These are phyloP conservation scores for Aspergillus quadrilineatus DNA, from an alignment of 2,329 filamentous ascomycete genomes.

Conservation along the genomic window DNA sequence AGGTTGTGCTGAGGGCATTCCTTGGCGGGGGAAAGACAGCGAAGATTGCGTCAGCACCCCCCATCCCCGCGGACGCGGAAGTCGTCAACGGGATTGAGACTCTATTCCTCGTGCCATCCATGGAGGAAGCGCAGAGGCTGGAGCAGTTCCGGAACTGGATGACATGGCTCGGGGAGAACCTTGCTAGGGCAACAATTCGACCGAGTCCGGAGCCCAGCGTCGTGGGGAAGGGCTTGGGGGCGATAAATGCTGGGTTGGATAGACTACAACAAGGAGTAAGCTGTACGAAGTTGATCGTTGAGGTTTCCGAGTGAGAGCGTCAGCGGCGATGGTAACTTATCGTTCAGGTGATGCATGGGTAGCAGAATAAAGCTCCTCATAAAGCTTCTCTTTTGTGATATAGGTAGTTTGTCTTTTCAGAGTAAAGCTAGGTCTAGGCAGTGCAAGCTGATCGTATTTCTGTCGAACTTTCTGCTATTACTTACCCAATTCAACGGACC, in stretches of 20 bases:
- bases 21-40: constrained; percentile 5
- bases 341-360: no score
- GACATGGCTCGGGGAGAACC: constrained; percentile 37
- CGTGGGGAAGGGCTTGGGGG: constrained; percentile 38
- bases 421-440: no score
- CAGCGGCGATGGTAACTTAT: no score
- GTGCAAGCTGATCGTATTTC: no score
- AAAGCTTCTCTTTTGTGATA: no score
- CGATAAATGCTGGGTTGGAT: constrained; percentile 43
- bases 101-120: constrained; percentile 42
- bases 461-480: no score
- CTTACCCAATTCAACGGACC: no score
- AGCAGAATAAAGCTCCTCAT: no score
- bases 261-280: constrained; percentile 41
- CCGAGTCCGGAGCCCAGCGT: constrained; percentile 43
- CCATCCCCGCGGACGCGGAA: constrained; percentile 32
- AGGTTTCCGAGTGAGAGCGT: constrained; percentile 14
- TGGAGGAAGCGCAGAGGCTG: constrained; percentile 34
- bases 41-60: constrained; percentile 42
- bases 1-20: constrained; percentile 41
- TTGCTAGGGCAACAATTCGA: constrained; percentile 33
- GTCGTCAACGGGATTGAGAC: constrained; percentile 36
- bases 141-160: constrained; percentile 44
- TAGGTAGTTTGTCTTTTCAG: no score
- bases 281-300: constrained; percentile 45